Evolutionary conservation across 805 yeast genomes (phyloP).

Genomic region (Cyberlindnera veronae): DNA sequence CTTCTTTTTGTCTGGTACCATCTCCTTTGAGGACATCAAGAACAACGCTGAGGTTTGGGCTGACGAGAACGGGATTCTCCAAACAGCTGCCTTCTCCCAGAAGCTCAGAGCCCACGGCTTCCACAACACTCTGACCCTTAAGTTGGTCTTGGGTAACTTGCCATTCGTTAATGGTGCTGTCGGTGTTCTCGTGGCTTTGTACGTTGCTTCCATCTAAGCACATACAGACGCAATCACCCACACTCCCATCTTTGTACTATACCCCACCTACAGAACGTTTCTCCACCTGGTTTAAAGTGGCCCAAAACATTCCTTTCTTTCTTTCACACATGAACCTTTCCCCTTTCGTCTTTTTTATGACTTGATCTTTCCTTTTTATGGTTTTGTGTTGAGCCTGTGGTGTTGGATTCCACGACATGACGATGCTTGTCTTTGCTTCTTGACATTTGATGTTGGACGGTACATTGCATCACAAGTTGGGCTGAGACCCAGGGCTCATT

Average conservation of each 20-base stretch:
- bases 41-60: slow-evolving; percentile 30
- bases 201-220: slow-evolving; percentile 22
- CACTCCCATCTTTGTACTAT: background rate
- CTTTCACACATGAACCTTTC: too few species aligned
- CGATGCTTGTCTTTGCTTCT: too few species aligned
- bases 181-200: slow-evolving; percentile 34
- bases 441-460: too few species aligned
- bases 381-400: too few species aligned
- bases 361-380: too few species aligned
- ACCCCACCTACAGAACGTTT: too few species aligned
- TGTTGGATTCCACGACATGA: too few species aligned
- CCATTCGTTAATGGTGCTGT: slow-evolving; percentile 30
- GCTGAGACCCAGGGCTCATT: too few species aligned
- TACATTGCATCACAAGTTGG: too few species aligned
- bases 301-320: too few species aligned
- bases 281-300: too few species aligned
- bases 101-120: slow-evolving; percentile 21
- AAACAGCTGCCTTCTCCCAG: slow-evolving; percentile 13
- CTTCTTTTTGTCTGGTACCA: slow-evolving; percentile 29
- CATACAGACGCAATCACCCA: background rate
- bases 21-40: slow-evolving; percentile 28
- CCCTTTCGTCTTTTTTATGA: too few species aligned
- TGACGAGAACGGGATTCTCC: slow-evolving; percentile 24
- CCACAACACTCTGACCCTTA: slow-evolving; percentile 27
- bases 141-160: slow-evolving; percentile 31